Base-by-base conservation (phyloP, 768 basidiomycete species). In the Trametes elegans region DNA sequence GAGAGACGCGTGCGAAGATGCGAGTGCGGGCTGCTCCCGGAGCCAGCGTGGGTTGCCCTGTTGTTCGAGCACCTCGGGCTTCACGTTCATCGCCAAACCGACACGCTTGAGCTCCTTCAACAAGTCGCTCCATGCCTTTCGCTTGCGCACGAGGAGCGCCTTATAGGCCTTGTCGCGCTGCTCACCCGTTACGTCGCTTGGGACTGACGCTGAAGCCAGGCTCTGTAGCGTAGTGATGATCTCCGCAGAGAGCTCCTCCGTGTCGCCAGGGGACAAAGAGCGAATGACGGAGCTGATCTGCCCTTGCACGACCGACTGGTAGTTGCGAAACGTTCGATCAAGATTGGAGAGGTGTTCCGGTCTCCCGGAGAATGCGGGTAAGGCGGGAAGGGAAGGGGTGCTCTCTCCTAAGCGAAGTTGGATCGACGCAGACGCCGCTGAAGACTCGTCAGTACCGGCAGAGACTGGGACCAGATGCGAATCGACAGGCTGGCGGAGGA, bases 111-210 rank as follows among this genome's bases (percentile, higher is more conserved):
- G 73, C 65, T 94, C 93, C 70, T 93, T 96, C 58, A 97, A 74
- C 18, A 97, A 75, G 66, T 98, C 94, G 24, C 88, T 85, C 82
- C 87, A 93, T 0, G 94, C 94, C 65, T 90, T 91, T 58, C 89
- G 77, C 74, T 98, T 99, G 43, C 91, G 82, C 3, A 82, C 80
- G 35, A 89, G 75, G 9, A 98, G 71, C 19, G 84, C 82, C 67
- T 94, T 95, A 49, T 72, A 77, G 60, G 78, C 80, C 72, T 83
- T 90, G 55, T 72, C 80, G 56, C 76, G 82, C 62, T 73, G 80
- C 49, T 83, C 81, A 51, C 68, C 69, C 10, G 72, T 69, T 31
- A 74, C 66, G 16, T 75, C 74, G 14, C 68, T 53, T 3, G 83
- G 74, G 36, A 82, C 63, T 0, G 73, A 51, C 14, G 77, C 63